Base-by-base conservation (phyloP, 2,329 filamentous ascomycete species). In the Sporothrix inflata region DNA sequence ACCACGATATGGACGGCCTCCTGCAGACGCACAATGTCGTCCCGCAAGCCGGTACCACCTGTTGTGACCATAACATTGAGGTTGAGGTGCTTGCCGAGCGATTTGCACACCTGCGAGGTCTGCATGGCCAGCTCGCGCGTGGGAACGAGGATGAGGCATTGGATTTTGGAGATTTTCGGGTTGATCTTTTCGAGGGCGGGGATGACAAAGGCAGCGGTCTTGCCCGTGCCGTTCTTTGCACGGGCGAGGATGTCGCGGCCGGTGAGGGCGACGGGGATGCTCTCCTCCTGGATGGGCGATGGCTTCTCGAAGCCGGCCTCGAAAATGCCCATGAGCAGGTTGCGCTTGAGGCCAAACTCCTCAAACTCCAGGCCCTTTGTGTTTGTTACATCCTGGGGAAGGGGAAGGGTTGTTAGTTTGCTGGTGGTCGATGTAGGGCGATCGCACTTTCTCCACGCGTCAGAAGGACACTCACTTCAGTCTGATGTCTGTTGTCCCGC, bases 61-160 rank as follows among this genome's bases (percentile, higher is more conserved):
- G 97, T 99, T 65, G 95, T 98, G 76, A 99, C 97, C 97, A 99
- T 99, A 79, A 99, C 95, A 79, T 99, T 98, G 83, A 99, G 88
- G 72, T 94, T 94, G 53, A 99, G 90, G 80, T 99, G 94, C 84
- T 99, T 98, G 75, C 97, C 97, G 63, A 99, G 89, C 14, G 92
- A 98, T 86, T 98, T 99, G 89, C 96, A 99, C 76, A 99, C 96
- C 83, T 99, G 96, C 67, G 97, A 99, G 74, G 96, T 99, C 83
- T 99, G 96, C 83, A 99, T 91, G 71, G 97, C 97, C 77, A 99
- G 87, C 85, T 99, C 96, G 88, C 96, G 89, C 75, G 96, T 99
- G 47, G 96, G 97, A 60, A 99, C 96, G 72, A 99, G 90, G 78
- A 99, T 97, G 75, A 99, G 89, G 77, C 94, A 94, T 85, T 99